Base-by-base conservation (phyloP, 2,329 filamentous ascomycete genomes). In the Alternaria arborescens region DNA sequence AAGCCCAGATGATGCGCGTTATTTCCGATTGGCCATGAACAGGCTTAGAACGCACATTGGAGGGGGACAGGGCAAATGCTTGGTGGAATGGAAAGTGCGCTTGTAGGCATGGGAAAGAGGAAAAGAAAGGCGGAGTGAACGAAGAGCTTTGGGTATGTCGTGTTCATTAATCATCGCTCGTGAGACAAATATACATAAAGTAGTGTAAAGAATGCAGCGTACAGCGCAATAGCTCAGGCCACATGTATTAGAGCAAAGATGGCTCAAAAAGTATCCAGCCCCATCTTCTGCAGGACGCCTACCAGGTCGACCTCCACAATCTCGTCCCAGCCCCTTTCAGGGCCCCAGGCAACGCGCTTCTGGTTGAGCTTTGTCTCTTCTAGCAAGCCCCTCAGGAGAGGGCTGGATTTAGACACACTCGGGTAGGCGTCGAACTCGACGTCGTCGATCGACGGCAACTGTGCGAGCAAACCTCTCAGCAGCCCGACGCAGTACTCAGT, bases 371-470 rank as follows among this genome's bases (percentile, higher is more conserved):
- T 79, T 1, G 84, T 82, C 4, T 85, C 82, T 1, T 85, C 81
- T 8, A 90, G 74, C 20, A 94, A 78, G 3, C 83, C 86, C 10
- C 79, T 77, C 82, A 93, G 86, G 78, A 94, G 86, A 30, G 84
- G 86, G 14, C 88, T 87, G 1, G 83, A 83, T 72, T 88, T 89
- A 74, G 86, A 86, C 4, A 94, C 88, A 54, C 86, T 86, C 0
- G 85, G 79, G 73, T 85, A 91, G 0, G 85, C 91, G 76, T 94
- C 91, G 62, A 94, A 91, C 69, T 91, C 85, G 20, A 93, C 82
- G 1, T 81, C 80, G 8, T 83, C 72, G 2, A 91, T 74, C 38
- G 81, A 83, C 0, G 89, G 87, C 58, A 91, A 77, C 55, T 83
- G 82, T 1, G 81, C 78, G 2, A 93, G 71, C 3, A 93, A 82